These are phyloP conservation scores for Dactylonectria macrodidyma DNA, from an alignment of 2,329 filamentous ascomycete genomes.

Conservation along the genomic window DNA sequence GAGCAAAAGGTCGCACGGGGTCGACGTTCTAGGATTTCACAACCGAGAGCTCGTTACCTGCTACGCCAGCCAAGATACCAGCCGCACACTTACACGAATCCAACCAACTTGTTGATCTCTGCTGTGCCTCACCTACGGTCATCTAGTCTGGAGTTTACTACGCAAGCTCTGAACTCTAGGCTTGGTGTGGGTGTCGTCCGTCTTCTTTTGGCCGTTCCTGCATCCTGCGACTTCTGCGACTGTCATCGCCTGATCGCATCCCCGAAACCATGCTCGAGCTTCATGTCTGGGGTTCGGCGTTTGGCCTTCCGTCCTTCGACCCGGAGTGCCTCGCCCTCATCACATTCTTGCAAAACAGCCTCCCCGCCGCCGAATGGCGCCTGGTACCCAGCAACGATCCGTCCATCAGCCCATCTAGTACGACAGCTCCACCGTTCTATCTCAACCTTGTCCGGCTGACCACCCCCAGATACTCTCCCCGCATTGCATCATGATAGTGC, in stretches of 20 bases:
- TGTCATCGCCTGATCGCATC: constrained; percentile 25
- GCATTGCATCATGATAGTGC: constrained; percentile 65
- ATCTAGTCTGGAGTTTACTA: no score
- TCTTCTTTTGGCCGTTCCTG: background rate
- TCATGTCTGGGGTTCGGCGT: constrained; percentile 92
- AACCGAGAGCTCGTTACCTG: background rate
- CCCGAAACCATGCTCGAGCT: constrained; percentile 69
- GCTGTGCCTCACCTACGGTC: background rate
- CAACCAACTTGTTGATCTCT: background rate
- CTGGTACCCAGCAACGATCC: constrained; percentile 82
- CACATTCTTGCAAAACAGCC: constrained; percentile 78
- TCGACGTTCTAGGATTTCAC: constrained; percentile 13
- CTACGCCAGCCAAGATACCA: constrained; percentile 1
- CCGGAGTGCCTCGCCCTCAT: constrained; percentile 90
- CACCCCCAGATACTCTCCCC: constrained; percentile 66
- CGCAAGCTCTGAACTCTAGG: background rate
- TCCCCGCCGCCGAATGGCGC: constrained; percentile 74
- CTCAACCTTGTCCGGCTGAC: constrained; percentile 42
- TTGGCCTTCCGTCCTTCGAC: constrained; percentile 91
- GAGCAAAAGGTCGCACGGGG: constrained; percentile 25
- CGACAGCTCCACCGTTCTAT: constrained; percentile 51
- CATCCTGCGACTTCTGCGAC: constrained; percentile 5
- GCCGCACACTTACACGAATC: constrained; percentile 6
- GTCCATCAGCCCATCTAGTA: constrained; percentile 79
- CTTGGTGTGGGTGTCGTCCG: constrained; percentile 3